Evolutionary conservation across 768 basidiomycete species (phyloP), one percentile per base, ranked within the genome.

Genomic region (Coprinopsis marcescibilis): DNA sequence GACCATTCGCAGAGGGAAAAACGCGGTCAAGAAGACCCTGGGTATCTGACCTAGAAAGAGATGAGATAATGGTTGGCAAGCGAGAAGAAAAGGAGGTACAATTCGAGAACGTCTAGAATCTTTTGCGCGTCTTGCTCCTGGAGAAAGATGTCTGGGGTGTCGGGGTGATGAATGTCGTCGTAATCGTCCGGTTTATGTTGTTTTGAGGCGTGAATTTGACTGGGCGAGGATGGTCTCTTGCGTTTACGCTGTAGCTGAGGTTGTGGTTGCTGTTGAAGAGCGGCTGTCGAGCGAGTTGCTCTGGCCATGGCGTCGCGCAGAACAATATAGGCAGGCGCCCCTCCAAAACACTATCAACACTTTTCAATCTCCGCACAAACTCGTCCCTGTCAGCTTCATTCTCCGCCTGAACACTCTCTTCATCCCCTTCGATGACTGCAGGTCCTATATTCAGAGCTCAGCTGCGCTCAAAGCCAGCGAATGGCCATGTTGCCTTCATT

Each of bases 11-110:
- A 19, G 81, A 66, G 29, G 81, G 78, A 58, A 85, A 84, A 52
- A 86, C 83, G 55, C 88, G 83, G 70, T 90, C 87, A 8, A 91
- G 78, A 3, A 91, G 69, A 38, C 81, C 85, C 53, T 87, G 86
- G 0, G 73, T 73, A 61, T 91, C 89, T 50, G 79, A 66, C 55
- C 85, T 86, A 58, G 38, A 51, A 4, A 29, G 35, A 55, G 52
- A 43, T 53, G 55, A 7, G 4, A 24, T 17, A 35, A 4, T 27
- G 45, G 37, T 24, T 19, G 33, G 35, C 20, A 11, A 38, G 5
- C 43, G 32, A 35, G 14, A 10, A 23, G 29, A 35, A 13, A 46
- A 43, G n/a, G n/a, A n/a, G 72, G 49, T 50, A 82, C 81, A 70
- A 65, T 54, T 77, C 70, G 46, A 85, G 75, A 43, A 84, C 69